Evolutionary conservation across 768 basidiomycete genomes (phyloP), one percentile per base, ranked within the genome.

Genomic region (Boletus reticuloceps): DNA sequence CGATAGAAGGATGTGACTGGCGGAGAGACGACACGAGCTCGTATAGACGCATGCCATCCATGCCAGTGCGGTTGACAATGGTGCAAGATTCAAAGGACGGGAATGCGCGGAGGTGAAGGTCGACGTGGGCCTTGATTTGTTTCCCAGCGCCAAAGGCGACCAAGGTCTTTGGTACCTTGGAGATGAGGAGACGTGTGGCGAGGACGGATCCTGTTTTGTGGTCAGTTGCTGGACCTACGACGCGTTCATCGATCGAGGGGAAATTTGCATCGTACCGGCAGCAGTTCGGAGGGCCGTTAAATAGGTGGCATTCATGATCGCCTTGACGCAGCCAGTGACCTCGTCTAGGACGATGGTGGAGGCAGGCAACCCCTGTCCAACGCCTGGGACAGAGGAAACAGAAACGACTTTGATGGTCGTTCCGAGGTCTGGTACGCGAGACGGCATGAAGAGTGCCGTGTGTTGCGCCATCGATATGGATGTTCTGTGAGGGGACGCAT

Each of bases 211-310:
- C 89, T 90, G 57, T 46, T 14, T 8, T 37, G 22, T 10, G 6
- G 38, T 53, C 29, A 43, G 47, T 42, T n/a, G 22, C 5, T 39
- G 46, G 27, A 54, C 14, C n/a, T 29, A 31, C 12, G 20, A 11
- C 11, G 45, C 6, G n/a, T 14, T 8, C 12, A 20, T 20, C 20
- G 20, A 37, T 40, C n/a, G 5, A 14, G 42, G 13, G 17, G 3
- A 16, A 31, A 47, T n/a, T 37, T 3, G 1, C 17, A 50, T 51
- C 72, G 54, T 56, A 87, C 91, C 89, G 58, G 89, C 89, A 48
- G 91, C 91, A 53, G 89, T 96, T 41, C 94, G 72, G 31, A 93
- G 70, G 6, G 92, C 88, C 2, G 94, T 95, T 62, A 95, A 72
- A 38, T 76, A 77, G 29, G 85, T 75, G 1, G 93, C 88, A 64